Base-by-base conservation (phyloP, 78 protist species). In the Dictyostelium brefeldianum region DNA sequence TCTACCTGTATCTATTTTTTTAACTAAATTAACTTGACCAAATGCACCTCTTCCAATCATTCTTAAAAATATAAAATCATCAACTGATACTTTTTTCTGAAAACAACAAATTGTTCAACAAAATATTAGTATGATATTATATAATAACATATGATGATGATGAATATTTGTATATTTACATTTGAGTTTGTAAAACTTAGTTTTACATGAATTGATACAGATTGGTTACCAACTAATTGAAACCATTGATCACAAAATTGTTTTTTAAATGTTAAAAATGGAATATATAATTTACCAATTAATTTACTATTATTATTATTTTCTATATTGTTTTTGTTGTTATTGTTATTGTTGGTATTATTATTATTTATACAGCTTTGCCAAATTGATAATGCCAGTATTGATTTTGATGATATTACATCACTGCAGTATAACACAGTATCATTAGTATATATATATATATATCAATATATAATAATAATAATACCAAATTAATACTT, bases 31-130 rank as follows among this genome's bases (percentile, higher is more conserved):
- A 41, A 91, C 95, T 62, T 95, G 80, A 78, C 97, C 98, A 80
- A 96, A 96, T 46, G 94, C 82, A 43, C 98, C 98, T 47, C 67
- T 73, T 25, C 98, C 98, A 75, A 96, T 78, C 92, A 96, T 95
- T 27, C 78, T 64, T 25, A 96, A 57, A 31, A 91, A 73, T 31
- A 87, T 77, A 83, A 94, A 96, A 89, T 96, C 97, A 29, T 96
- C 85, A 20, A 77, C 67, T 57, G 87, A 36, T 43, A 83, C 92
- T 56, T 81, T 83, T 25, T 77, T 83, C 96, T 90, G 15, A 56
- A 12, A 41, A 73, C 5, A 31, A 51, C 17, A n/a, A 22, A 25
- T n/a, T n/a, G n/a, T n/a, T n/a, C n/a, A n/a, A n/a, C n/a, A n/a
- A n/a, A n/a, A n/a, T n/a, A n/a, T n/a, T n/a, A n/a, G n/a, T n/a